Evolutionary conservation across 108 stramenopile genomes (phyloP).

Genomic region (Skeletonema costatum): DNA sequence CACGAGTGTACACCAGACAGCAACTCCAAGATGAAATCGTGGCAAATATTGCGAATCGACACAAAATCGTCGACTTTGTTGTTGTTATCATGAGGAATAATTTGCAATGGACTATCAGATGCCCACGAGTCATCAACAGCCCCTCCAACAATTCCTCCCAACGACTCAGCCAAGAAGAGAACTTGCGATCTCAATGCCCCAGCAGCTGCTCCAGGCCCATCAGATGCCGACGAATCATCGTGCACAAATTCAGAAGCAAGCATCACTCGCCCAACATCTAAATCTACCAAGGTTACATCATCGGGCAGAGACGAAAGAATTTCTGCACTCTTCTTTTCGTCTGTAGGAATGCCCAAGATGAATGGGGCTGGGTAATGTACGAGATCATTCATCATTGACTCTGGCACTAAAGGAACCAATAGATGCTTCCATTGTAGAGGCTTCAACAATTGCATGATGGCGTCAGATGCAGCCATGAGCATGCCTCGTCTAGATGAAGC

Average conservation of each 20-base stretch:
- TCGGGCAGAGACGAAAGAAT: slow-evolving; percentile 69
- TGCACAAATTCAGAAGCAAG: slow-evolving; percentile 67
- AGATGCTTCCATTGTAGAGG: slow-evolving; percentile 86
- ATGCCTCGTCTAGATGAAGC: slow-evolving; percentile 76
- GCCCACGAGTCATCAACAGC: slow-evolving; percentile 67
- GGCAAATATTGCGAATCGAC: slow-evolving; percentile 26
- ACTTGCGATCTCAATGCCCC: slow-evolving; percentile 73
- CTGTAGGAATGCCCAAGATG: slow-evolving; percentile 76
- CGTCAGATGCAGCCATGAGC: slow-evolving; percentile 64
- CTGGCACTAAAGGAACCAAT: slow-evolving; percentile 76
- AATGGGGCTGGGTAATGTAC: slow-evolving; percentile 90
- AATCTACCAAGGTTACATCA: slow-evolving; percentile 86
- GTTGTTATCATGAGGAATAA: slow-evolving; percentile 2
- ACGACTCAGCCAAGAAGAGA: slow-evolving; percentile 69
- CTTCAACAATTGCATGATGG: slow-evolving; percentile 52
- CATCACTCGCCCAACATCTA: slow-evolving; percentile 89
- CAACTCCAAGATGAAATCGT: slow-evolving; percentile 64
- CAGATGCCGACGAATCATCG: slow-evolving; percentile 38
- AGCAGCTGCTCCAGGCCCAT: slow-evolving; percentile 24
- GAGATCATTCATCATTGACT: slow-evolving; percentile 76
- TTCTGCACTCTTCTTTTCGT: slow-evolving; percentile 61
- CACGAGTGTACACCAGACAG: slow-evolving; percentile 65
- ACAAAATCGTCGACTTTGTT: slow-evolving; percentile 24
- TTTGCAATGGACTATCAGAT: slow-evolving; percentile 56
- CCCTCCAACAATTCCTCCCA: slow-evolving; percentile 68